Evolutionary conservation across 805 yeast species (phyloP).

Genomic region (Candida maltosa): DNA sequence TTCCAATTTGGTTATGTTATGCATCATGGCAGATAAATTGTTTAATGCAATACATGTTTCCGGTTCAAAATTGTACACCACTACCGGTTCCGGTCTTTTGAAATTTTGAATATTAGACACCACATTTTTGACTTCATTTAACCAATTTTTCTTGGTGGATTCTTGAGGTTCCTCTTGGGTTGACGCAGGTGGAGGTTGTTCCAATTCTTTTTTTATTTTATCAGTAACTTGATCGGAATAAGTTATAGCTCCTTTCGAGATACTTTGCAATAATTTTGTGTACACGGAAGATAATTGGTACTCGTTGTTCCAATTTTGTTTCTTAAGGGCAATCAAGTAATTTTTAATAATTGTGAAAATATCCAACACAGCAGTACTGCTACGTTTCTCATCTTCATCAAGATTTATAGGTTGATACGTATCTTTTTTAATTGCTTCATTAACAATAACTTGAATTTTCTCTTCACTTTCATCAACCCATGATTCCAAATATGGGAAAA

Average conservation of each 20-base stretch:
- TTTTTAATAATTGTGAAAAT: conserved; percentile 62
- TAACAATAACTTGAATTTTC: conserved; percentile 46
- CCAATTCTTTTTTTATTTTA: conserved; percentile 42
- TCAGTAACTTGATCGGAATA: conserved; percentile 43
- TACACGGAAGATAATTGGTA: conserved; percentile 60
- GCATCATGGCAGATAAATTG: conserved; percentile 53
- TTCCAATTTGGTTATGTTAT: conserved; percentile 51
- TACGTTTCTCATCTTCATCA: conserved; percentile 34
- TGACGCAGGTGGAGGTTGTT: conserved; percentile 23
- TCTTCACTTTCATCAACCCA: conserved; percentile 45
- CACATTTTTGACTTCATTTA: conserved; percentile 52
- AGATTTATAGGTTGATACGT: conserved; percentile 49
- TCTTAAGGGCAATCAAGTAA: conserved; percentile 52
- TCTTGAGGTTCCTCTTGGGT: conserved; percentile 14
- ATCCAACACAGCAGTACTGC: conserved; percentile 65
- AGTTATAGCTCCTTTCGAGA: conserved; percentile 56
- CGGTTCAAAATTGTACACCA: conserved; percentile 56
- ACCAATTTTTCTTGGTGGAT: conserved; percentile 32
- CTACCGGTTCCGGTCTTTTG: conserved; percentile 27
- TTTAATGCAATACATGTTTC: conserved; percentile 76
- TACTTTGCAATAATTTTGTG: conserved; percentile 57
- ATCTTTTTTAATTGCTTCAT: conserved; percentile 58
- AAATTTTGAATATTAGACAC: conserved; percentile 38
- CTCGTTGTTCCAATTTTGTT: conserved; percentile 64
- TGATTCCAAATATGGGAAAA: conserved; percentile 36